Evolutionary conservation across 352 stramenopile genomes (phyloP).

Genomic region (Globisporangium uncinulatum): DNA sequence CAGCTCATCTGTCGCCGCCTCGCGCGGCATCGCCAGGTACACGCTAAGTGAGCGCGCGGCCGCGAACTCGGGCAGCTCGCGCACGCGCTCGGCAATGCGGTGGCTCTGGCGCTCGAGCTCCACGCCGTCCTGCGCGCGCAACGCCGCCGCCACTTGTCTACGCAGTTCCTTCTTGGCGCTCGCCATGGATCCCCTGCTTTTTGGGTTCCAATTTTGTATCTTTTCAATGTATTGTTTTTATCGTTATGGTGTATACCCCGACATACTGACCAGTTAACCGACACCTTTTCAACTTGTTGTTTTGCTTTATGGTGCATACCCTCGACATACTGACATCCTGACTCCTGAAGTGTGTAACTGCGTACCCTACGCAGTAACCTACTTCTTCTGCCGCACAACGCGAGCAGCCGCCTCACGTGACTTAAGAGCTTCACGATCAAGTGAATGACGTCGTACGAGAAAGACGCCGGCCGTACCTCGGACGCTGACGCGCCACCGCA

Average conservation of each 20-base stretch:
- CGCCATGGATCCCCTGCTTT: too few relatives aligned
- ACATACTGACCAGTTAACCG: too few relatives aligned
- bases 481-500: conserved; percentile 10
- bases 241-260: too few relatives aligned
- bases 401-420: too few relatives aligned
- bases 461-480: conserved; percentile 2
- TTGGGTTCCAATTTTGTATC: too few relatives aligned
- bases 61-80: conserved; percentile 45
- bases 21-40: conserved; percentile 84
- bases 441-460: conserved; percentile 5
- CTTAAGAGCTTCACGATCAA: too few relatives aligned
- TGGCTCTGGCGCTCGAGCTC: conserved; percentile 53
- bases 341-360: too few relatives aligned
- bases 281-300: conserved; percentile 7
- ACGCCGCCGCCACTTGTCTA: conserved; percentile 32
- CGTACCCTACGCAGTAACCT: too few relatives aligned
- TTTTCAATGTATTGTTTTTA: too few relatives aligned
- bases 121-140: conserved; percentile 31
- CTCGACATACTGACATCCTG: too few relatives aligned
- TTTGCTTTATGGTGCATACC: neutral
- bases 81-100: conserved; percentile 37
- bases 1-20: conserved; percentile 55
- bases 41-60: conserved; percentile 47
- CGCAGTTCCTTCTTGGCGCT: conserved; percentile 59
- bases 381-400: conserved; percentile 1